phyloP scores from a whole-genome alignment of 352 stramenopile species.

The Globisporangium emineosum region DNA sequence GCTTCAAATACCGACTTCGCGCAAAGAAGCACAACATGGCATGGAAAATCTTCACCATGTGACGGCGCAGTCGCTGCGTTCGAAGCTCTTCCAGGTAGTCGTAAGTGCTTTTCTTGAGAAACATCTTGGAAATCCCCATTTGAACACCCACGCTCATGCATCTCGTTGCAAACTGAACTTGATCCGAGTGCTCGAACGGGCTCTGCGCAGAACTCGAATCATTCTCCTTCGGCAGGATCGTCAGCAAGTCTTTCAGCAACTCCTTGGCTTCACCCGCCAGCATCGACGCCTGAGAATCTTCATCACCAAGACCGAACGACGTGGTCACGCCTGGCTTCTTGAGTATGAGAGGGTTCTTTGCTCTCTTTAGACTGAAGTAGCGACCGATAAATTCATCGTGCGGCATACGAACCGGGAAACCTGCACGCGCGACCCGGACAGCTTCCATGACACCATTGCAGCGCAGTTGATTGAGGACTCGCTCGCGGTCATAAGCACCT shows the following conservation, averaged over 20 bases:
- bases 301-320: constrained; percentile 45
- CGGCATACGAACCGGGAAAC: constrained; percentile 78
- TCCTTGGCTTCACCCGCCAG: constrained; percentile 66
- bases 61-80: constrained; percentile 48
- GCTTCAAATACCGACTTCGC: constrained; percentile 54
- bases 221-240: constrained; percentile 87
- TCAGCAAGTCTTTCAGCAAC: constrained; percentile 84
- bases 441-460: constrained; percentile 86
- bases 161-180: constrained; percentile 56
- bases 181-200: constrained; percentile 65
- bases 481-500: constrained; percentile 53
- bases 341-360: constrained; percentile 36
- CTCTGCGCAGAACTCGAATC: constrained; percentile 68
- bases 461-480: constrained; percentile 83
- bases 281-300: constrained; percentile 29
- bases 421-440: constrained; percentile 78
- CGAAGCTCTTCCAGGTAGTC: constrained; percentile 90
- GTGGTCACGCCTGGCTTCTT: constrained; percentile 29
- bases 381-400: constrained; percentile 70
- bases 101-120: constrained; percentile 90
- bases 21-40: constrained; percentile 58
- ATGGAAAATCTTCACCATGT: constrained; percentile 78
- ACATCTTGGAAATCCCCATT: constrained; percentile 95
- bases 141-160: constrained; percentile 78
- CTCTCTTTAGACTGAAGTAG: constrained; percentile 69